Percentiles rank a stretch among this genome's conserved stretches.
Conservation (phyloP, 139 green algal genomes). For the Diplosphaera chodatii region DNA sequence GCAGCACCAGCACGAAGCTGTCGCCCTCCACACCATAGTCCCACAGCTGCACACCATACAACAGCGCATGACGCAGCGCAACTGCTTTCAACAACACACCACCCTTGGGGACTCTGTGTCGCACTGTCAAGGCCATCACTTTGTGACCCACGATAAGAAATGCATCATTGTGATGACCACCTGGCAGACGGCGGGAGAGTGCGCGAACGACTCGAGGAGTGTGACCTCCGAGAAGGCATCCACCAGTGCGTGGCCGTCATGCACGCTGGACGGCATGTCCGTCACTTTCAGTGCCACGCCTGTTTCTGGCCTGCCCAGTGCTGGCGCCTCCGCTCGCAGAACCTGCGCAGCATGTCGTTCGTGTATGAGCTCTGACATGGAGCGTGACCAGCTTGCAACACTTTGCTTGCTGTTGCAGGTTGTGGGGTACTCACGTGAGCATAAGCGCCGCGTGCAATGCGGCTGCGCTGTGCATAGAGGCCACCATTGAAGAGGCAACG, state of each 20-base stretch:
- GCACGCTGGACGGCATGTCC: conserved; percentile 39
- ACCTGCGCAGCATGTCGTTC: no score
- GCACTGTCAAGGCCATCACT: no score
- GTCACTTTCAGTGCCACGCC: conserved; percentile 49
- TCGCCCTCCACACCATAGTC: conserved; percentile 64
- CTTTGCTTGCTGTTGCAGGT: no score
- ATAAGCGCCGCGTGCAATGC: conserved; percentile 40
- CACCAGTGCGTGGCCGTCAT: conserved; percentile 45
- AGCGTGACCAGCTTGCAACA: no score
- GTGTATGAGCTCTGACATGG: no score
- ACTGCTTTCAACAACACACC: no score
- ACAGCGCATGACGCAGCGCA: no score
- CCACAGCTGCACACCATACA: conserved; percentile 36
- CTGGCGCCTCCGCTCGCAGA: no score
- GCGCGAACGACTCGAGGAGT: conserved; percentile 51
- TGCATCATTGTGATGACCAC: no score
- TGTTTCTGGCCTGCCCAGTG: neutral
- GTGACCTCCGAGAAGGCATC: conserved; percentile 66
- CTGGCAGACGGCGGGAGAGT: conserved; percentile 29
- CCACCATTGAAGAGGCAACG: conserved; percentile 32
- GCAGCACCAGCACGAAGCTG: conserved; percentile 60
- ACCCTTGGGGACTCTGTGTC: no score
- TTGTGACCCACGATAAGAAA: no score
- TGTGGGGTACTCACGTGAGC: conserved; percentile 53
- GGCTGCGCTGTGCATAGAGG: conserved; percentile 38